Conservation (phyloP, 495 filamentous ascomycete genomes). For the Talaromyces proteolyticus region DNA sequence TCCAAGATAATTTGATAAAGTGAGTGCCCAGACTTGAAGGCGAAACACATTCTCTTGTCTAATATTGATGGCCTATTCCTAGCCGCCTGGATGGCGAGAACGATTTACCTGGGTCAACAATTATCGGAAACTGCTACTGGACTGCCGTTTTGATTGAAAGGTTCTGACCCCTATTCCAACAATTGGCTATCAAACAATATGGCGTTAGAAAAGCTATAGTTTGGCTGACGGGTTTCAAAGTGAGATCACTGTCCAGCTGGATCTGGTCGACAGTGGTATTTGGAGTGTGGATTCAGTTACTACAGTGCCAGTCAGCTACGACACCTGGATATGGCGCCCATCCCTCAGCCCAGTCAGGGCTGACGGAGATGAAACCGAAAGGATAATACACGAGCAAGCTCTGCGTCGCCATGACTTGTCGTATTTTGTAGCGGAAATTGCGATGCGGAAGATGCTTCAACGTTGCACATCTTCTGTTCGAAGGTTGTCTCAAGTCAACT, state of each 20-base stretch:
- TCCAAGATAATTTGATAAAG: not conserved
- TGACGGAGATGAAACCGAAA: not conserved
- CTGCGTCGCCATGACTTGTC: not conserved
- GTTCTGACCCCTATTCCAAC: slow-evolving; percentile 1
- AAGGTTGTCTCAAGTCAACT: not conserved
- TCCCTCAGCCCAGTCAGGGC: not conserved
- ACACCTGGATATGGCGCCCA: slow-evolving; percentile 1
- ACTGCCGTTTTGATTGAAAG: slow-evolving; percentile 1
- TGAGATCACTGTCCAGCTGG: slow-evolving; percentile 1
- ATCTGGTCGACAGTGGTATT: slow-evolving; percentile 1
- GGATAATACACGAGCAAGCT: not conserved
- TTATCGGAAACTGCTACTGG: slow-evolving; percentile 1
- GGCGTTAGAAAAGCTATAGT: not conserved
- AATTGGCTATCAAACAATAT: not conserved
- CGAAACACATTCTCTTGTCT: not conserved
- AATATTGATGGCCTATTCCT: not conserved
- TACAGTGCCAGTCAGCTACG: slow-evolving; percentile 1
- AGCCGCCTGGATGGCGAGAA: not conserved
- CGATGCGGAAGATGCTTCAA: slow-evolving; percentile 1
- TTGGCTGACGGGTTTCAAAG: not conserved
- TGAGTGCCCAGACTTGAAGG: not conserved
- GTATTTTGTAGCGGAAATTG: slow-evolving; percentile 1
- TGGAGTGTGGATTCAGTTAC: slow-evolving; percentile 2
- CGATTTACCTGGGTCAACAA: not conserved
- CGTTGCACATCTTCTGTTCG: not conserved